These are phyloP conservation scores for Mortierella sp. DNA, from an alignment of 371 early-diverging fungal species.

Conservation along the genomic window DNA sequence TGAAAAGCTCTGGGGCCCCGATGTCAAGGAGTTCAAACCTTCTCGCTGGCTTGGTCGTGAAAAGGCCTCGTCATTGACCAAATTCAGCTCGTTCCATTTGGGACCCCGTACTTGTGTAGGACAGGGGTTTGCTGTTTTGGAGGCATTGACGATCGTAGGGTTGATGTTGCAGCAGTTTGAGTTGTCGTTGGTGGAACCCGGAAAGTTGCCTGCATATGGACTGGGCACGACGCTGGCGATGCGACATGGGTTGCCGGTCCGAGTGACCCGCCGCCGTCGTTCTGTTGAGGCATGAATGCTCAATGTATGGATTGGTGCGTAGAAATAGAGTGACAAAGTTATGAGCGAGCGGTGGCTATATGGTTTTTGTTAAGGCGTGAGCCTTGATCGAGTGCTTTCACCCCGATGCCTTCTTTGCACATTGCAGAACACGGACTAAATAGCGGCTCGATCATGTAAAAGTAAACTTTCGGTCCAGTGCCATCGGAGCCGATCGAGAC, in stretches of 20 bases:
- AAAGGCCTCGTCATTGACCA: constrained; percentile 34
- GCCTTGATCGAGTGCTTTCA: background rate
- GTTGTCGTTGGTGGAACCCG: constrained; percentile 55
- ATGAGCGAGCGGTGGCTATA: too few species aligned
- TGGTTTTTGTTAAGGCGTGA: background rate
- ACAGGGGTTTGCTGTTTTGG: constrained; percentile 67
- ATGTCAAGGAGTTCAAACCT: constrained; percentile 73
- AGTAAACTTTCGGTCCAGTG: background rate
- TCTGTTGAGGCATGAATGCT: background rate
- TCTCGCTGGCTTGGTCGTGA: constrained; percentile 68
- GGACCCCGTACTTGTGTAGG: constrained; percentile 68
- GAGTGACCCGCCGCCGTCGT: constrained; percentile 24
- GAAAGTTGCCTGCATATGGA: constrained; percentile 56
- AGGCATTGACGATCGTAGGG: constrained; percentile 64
- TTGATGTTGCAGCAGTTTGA: constrained; percentile 61
- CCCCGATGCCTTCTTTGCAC: too few species aligned
- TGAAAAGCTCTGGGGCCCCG: constrained; percentile 72
- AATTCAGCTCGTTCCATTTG: constrained; percentile 61
- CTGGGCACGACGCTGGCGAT: constrained; percentile 64
- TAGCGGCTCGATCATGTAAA: background rate
- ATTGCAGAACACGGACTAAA: background rate
- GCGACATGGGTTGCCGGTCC: constrained; percentile 63
- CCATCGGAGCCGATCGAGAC: constrained; percentile 13
- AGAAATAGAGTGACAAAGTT: background rate
- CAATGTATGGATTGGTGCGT: background rate